These are phyloP conservation scores for Diaporthe sp. DNA, from an alignment of 2,329 filamentous ascomycete genomes.

Conservation along the genomic window DNA sequence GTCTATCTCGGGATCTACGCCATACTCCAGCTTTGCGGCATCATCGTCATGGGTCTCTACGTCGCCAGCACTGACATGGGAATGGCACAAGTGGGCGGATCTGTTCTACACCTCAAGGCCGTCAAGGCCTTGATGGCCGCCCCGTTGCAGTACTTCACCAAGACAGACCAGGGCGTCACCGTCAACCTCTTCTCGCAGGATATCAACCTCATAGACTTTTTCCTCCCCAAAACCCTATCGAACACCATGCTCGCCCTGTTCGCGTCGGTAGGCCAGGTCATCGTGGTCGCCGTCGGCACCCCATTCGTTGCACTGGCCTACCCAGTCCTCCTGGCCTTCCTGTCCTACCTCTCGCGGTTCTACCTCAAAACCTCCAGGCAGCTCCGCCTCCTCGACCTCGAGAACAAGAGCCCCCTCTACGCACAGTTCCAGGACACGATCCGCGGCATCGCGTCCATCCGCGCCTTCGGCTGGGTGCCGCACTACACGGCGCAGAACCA, in stretches of 20 bases:
- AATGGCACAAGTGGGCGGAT: constrained; percentile 45
- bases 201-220: constrained; percentile 45
- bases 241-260: constrained; percentile 45
- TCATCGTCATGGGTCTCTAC: constrained; percentile 44
- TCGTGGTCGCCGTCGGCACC: constrained; percentile 56
- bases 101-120: constrained; percentile 48
- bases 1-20: constrained; percentile 51
- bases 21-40: constrained; percentile 44
- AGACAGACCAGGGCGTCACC: constrained; percentile 53
- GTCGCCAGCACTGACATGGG: constrained; percentile 43
- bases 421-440: constrained; percentile 63
- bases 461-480: constrained; percentile 64
- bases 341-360: constrained; percentile 58
- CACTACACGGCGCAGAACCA: constrained; percentile 58
- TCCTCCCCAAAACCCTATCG: constrained; percentile 42
- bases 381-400: constrained; percentile 61
- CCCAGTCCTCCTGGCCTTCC: constrained; percentile 53
- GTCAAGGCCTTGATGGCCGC: constrained; percentile 52
- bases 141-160: constrained; percentile 53
- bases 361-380: constrained; percentile 64
- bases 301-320: constrained; percentile 51
- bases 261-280: constrained; percentile 51
- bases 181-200: constrained; percentile 59
- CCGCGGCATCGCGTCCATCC: constrained; percentile 62
- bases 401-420: constrained; percentile 45